phyloP scores from a whole-genome alignment of 345 rosid genomes.

The Sisymbrium irio region DNA sequence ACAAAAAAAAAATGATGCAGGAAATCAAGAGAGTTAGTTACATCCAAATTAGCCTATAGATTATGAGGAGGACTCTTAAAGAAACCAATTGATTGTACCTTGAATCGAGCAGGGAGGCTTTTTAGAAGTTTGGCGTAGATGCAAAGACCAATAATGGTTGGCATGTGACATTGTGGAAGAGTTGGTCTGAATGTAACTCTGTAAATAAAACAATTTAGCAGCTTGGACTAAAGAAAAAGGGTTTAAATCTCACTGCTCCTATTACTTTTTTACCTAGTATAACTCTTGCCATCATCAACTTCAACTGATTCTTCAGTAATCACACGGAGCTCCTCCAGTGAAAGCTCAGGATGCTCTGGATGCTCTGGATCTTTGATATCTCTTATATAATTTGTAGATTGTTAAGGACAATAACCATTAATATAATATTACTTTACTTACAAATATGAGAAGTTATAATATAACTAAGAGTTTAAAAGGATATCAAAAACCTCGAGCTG shows the following conservation, averaged over 20 bases:
- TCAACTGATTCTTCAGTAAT: constrained; percentile 80
- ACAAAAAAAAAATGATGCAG: too few species aligned
- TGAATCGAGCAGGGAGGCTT: too few species aligned
- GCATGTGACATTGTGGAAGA: too few species aligned
- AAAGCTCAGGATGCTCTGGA: constrained; percentile 56
- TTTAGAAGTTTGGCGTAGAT: too few species aligned
- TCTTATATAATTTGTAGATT: constrained; percentile 64
- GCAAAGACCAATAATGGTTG: too few species aligned
- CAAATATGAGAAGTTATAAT: too few species aligned
- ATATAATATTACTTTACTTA: background rate
- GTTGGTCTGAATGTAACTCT: too few species aligned
- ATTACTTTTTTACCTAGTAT: constrained; percentile 45
- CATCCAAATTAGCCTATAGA: too few species aligned
- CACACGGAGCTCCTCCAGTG: constrained; percentile 79
- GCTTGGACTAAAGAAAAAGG: background rate
- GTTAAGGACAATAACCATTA: constrained; percentile 34
- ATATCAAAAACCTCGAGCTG: constrained; percentile 78
- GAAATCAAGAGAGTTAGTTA: too few species aligned
- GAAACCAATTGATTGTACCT: too few species aligned
- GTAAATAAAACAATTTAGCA: too few species aligned
- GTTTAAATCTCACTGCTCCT: background rate
- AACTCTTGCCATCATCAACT: constrained; percentile 53
- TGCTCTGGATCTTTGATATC: constrained; percentile 66
- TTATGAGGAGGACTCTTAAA: too few species aligned
- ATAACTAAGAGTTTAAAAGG: constrained; percentile 35